These are phyloP conservation scores for carrot (Daucus carota) DNA, from an alignment of 129 eudicot species.

Conservation along the genomic window DNA sequence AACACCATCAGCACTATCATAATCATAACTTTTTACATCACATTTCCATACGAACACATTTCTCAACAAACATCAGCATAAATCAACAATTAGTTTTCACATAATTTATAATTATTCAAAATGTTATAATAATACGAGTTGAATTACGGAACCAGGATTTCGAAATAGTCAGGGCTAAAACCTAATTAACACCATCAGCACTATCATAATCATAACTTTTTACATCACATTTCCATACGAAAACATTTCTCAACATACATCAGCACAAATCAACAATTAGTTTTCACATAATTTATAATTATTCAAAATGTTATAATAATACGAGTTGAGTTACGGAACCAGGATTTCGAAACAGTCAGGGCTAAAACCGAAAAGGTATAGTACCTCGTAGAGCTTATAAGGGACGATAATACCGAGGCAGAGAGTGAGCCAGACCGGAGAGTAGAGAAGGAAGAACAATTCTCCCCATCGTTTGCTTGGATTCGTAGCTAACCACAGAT, in stretches of 20 bases:
- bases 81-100: too few relatives aligned
- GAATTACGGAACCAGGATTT: not conserved
- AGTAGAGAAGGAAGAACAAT: conserved; percentile 69
- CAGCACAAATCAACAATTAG: too few relatives aligned
- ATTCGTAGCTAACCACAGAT: conserved; percentile 68
- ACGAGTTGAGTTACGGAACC: not conserved
- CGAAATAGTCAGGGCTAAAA: not conserved
- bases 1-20: not conserved
- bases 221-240: too few relatives aligned
- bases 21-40: too few relatives aligned
- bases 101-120: too few relatives aligned
- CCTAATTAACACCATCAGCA: not conserved
- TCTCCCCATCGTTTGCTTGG: conserved; percentile 98
- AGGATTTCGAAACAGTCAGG: not conserved
- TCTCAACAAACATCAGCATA: too few relatives aligned
- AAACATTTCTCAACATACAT: too few relatives aligned
- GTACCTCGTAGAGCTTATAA: conserved; percentile 81
- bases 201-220: not conserved
- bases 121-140: too few relatives aligned
- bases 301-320: too few relatives aligned
- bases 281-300: too few relatives aligned
- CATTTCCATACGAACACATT: too few relatives aligned
- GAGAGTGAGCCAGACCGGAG: conserved; percentile 94
- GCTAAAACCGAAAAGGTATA: not conserved
- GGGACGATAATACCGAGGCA: conserved; percentile 93